Percentiles rank a stretch among this genome's conserved stretches.
These are phyloP conservation scores for Gamsiella multidivaricata DNA, from an alignment of 192 early-diverging fungal species.

Conservation along the genomic window DNA sequence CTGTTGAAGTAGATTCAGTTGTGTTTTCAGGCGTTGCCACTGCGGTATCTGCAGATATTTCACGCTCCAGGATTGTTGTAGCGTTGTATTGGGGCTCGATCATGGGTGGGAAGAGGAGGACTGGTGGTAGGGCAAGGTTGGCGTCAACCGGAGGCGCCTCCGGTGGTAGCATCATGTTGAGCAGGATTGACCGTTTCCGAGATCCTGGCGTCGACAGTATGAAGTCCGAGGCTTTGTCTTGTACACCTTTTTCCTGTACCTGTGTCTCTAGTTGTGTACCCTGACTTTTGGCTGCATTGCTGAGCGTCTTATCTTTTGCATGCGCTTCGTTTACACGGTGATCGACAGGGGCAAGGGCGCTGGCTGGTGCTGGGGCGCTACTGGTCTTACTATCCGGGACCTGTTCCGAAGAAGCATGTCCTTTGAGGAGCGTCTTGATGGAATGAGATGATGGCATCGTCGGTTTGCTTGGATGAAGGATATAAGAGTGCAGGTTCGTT, in stretches of 20 bases:
- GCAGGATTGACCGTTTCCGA: conserved; percentile 41
- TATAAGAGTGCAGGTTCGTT: no score
- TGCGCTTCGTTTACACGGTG: no score
- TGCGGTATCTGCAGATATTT: neutral
- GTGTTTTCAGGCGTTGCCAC: neutral
- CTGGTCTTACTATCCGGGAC: neutral
- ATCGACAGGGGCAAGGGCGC: neutral
- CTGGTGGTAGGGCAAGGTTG: conserved; percentile 11
- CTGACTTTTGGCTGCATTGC: no score
- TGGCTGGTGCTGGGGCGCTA: neutral
- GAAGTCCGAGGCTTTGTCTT: conserved; percentile 17
- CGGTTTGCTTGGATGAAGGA: neutral
- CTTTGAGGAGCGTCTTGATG: conserved; percentile 18
- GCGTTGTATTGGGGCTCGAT: neutral
- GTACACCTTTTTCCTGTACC: no score
- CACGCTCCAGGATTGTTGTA: conserved; percentile 1
- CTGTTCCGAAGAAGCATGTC: neutral
- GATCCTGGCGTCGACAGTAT: conserved; percentile 14
- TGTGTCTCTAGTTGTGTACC: conserved; percentile 2
- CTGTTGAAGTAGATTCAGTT: conserved; percentile 13
- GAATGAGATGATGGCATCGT: conserved; percentile 1
- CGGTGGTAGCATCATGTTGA: conserved; percentile 46
- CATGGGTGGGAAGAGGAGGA: conserved; percentile 15
- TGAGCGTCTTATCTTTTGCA: no score
- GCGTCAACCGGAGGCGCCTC: conserved; percentile 32